phyloP scores from a whole-genome alignment of 768 basidiomycete genomes.

The Trametes maxima region DNA sequence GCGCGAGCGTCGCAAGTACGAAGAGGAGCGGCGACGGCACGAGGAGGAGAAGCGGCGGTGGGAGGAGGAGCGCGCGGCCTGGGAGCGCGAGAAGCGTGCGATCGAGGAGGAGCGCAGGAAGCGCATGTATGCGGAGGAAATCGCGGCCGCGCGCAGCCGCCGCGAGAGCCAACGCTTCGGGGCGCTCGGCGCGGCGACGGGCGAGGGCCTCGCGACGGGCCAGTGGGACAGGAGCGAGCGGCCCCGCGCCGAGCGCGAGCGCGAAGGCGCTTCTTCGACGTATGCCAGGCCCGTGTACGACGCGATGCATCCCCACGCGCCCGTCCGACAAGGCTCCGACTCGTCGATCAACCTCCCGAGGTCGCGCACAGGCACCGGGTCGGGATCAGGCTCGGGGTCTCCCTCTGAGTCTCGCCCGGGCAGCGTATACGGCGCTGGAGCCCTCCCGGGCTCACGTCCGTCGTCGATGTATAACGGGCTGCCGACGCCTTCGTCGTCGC shows the following conservation, averaged over 20 bases:
- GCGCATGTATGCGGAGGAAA: slow-evolving; percentile 56
- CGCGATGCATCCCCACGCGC: slow-evolving; percentile 3
- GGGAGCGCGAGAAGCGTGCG: slow-evolving; percentile 52
- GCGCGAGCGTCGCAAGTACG: slow-evolving; percentile 34
- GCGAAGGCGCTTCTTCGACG: slow-evolving; percentile 10
- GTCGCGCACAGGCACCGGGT: slow-evolving; percentile 1
- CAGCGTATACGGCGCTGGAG: slow-evolving; percentile 42
- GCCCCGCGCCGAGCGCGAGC: not conserved
- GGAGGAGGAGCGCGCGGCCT: slow-evolving; percentile 46
- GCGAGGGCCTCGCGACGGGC: slow-evolving; percentile 25
- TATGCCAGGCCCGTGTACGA: slow-evolving; percentile 30
- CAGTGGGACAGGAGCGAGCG: slow-evolving; percentile 24
- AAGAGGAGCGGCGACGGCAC: slow-evolving; percentile 47
- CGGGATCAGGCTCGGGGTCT: slow-evolving; percentile 53
- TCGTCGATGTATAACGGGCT: slow-evolving; percentile 50
- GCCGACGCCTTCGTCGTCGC: slow-evolving; percentile 53
- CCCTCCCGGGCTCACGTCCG: slow-evolving; percentile 47
- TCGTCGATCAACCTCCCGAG: slow-evolving; percentile 31
- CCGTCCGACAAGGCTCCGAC: slow-evolving; percentile 35
- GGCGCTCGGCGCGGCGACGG: slow-evolving; percentile 28
- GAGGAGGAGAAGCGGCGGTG: slow-evolving; percentile 46
- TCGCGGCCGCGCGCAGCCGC: slow-evolving; percentile 60
- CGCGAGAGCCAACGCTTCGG: slow-evolving; percentile 49
- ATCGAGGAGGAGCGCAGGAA: slow-evolving; percentile 58
- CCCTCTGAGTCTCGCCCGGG: slow-evolving; percentile 55